Percentiles rank a stretch among this genome's conserved stretches.
Evolutionary conservation across 2,329 filamentous ascomycete genomes (phyloP).

Genomic region (Colletotrichum aenigma): DNA sequence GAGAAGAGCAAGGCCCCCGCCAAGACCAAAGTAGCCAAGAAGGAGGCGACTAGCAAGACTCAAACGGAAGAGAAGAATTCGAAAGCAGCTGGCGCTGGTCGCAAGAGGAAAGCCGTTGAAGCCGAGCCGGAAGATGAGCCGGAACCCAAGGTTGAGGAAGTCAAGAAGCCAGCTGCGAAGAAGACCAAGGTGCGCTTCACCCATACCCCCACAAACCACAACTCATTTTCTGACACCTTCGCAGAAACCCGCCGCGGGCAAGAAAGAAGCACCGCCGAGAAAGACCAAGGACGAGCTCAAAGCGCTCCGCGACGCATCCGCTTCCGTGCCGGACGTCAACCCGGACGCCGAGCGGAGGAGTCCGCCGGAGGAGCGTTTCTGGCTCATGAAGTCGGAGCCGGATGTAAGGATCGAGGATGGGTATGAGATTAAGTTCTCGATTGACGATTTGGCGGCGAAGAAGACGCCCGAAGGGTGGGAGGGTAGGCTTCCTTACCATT

Average conservation of each 20-base stretch:
- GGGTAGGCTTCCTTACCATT: constrained; percentile 51
- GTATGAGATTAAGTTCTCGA: constrained; percentile 89
- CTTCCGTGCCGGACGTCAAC: constrained; percentile 37
- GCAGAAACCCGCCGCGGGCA: background rate
- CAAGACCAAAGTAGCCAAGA: background rate
- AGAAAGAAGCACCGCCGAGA: background rate
- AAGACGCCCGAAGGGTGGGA: constrained; percentile 88
- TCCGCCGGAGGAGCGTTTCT: constrained; percentile 59
- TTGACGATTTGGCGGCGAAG: constrained; percentile 81
- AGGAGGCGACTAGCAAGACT: background rate
- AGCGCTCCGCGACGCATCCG: background rate
- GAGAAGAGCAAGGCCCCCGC: background rate
- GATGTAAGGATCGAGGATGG: constrained; percentile 87
- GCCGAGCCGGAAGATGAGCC: background rate
- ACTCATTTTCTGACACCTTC: rapidly evolving
- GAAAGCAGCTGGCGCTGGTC: background rate
- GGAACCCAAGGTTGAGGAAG: background rate
- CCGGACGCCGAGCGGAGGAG: constrained; percentile 33
- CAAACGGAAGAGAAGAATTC: background rate
- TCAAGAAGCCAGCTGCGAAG: background rate
- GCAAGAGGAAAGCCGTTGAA: background rate
- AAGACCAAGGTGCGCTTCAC: constrained; percentile 1
- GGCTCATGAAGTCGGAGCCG: constrained; percentile 89
- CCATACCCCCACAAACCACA: no score
- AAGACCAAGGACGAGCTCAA: constrained; percentile 18